Evolutionary conservation across 805 yeast species (phyloP).

Genomic region (Lipomyces japonicus): DNA sequence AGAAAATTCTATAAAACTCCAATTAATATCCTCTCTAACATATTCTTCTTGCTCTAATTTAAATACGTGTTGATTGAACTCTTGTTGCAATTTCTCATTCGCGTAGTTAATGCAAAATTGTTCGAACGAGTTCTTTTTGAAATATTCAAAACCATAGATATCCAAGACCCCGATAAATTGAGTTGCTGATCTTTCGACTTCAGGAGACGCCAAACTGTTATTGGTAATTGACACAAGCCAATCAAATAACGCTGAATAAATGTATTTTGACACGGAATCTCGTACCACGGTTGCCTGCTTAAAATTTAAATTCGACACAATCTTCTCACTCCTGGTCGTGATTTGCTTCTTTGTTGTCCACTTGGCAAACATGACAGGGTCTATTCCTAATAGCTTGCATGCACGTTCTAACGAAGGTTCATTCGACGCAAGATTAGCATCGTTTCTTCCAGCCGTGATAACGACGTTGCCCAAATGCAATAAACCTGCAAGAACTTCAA

Average conservation of each 20-base stretch:
- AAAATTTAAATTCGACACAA: constrained; percentile 74
- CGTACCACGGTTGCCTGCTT: constrained; percentile 86
- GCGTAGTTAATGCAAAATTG: constrained; percentile 97
- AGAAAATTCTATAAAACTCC: constrained; percentile 93
- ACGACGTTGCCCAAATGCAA: constrained; percentile 91
- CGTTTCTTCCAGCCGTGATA: constrained; percentile 76
- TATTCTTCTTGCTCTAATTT: constrained; percentile 96
- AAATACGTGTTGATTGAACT: constrained; percentile 95
- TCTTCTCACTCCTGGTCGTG: constrained; percentile 86
- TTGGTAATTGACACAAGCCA: constrained; percentile 90
- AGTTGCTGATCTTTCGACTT: constrained; percentile 53
- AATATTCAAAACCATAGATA: constrained; percentile 97
- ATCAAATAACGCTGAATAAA: constrained; percentile 87
- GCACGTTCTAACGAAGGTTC: constrained; percentile 83
- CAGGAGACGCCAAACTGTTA: constrained; percentile 73
- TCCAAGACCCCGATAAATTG: constrained; percentile 94
- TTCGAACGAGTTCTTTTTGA: constrained; percentile 89
- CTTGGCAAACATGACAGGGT: constrained; percentile 68
- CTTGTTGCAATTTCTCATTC: constrained; percentile 94
- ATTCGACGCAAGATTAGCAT: constrained; percentile 75
- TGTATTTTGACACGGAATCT: constrained; percentile 94
- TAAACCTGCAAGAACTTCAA: constrained; percentile 78
- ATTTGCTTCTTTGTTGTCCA: constrained; percentile 94
- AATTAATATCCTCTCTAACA: constrained; percentile 83
- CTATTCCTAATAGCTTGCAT: constrained; percentile 77